Base-by-base conservation (phyloP, 352 stramenopile species). In the Paralagenidium karlingii region DNA sequence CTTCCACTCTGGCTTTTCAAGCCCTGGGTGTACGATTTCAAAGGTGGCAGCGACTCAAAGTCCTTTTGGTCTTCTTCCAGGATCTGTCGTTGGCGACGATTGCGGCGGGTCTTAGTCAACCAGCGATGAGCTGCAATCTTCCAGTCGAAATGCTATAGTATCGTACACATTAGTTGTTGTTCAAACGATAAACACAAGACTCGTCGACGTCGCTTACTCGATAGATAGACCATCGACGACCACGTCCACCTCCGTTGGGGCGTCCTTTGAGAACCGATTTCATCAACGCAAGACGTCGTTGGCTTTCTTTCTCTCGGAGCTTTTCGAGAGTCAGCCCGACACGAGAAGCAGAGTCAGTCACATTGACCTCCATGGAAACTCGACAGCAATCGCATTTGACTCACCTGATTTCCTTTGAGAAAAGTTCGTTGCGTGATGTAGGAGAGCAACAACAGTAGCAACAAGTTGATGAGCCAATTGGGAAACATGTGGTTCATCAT, bases 401-500 rank as follows among this genome's bases (percentile, higher is more conserved):
- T 13, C 24, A 84, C 70, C 47, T 77, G 68, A 47, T 63, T 57
- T 15, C 77, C 77, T 37, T 88, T 90, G 9, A 71, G 41, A 20
- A 56, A 51, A 3, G 74, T 90, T 37, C 81, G 80, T 55, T 80
- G 78, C 22, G 78, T 81, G 45, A 69, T 84, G 54, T 69, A 75
- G 26, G 69, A 75, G 1, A 91, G 59, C 46, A 91, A 46, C 57
- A 59, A 65, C 37, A 91, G 63, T 12, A 91, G 53, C 27, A 91
- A 53, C 21, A 79, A 45, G 43, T 87, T 48, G 31, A 91, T 87
- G 36, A 88, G 55, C 78, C 78, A 91, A 49, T 85, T 71, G 8
- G 78, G 78, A 37, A 91, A 70, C 29, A 83, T 53, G 40, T 80
- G 65, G 49, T 90, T 90, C 53, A 83, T 60, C 70, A 87, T 82